Evolutionary conservation across 306 rosid species (phyloP), one percentile per base, ranked within the genome.

Genomic region (Hylodesmum podocarpum): DNA sequence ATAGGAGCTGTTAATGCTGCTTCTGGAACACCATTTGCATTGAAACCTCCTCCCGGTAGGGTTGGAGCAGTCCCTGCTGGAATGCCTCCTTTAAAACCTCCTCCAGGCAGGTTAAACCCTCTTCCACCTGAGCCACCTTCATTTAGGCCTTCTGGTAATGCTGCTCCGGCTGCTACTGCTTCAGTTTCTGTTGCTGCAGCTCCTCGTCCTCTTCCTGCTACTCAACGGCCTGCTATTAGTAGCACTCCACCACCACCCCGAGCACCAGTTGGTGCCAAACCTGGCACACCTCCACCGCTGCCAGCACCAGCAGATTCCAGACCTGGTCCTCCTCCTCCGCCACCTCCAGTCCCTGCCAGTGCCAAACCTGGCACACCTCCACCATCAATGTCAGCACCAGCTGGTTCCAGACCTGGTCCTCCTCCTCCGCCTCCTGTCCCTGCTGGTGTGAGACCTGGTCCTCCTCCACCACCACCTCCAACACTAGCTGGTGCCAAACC

Each of bases 91-190:
- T 72, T 90, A 76, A 92, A 82, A 78, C 97, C 94, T 69, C 99
- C 96, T 57, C 94, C 97, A 37, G 97, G 97, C 28, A 83, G 90
- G 88, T 81, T 88, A 53, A 83, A 78, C 63, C 91, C 88, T 76
- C 93, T 90, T 50, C 90, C 97, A 33, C 96, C 86, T 4, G 92
- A 92, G 73, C 96, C 85, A 34, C 92, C 87, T 55, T 77, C 71
- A 7, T 76, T 77, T 76, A 72, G 47, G 46, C 77, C 82, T 55
- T 70, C 78, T 40, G 54, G 63, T 40, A 28, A 39, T 39, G 36
- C 81, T 83, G 69, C 46, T 18, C 28, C 69, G 0, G 46, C 47
- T 4, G 39, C 22, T 29, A 33, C 82, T 80, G 53, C 29, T 19
- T 4, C 49, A 9, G 49, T 21, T 64, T 43, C 81, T 74, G 66